Evolutionary conservation across 176 grass and related monocot genomes (phyloP).

Genomic region (Zizania latifolia): DNA sequence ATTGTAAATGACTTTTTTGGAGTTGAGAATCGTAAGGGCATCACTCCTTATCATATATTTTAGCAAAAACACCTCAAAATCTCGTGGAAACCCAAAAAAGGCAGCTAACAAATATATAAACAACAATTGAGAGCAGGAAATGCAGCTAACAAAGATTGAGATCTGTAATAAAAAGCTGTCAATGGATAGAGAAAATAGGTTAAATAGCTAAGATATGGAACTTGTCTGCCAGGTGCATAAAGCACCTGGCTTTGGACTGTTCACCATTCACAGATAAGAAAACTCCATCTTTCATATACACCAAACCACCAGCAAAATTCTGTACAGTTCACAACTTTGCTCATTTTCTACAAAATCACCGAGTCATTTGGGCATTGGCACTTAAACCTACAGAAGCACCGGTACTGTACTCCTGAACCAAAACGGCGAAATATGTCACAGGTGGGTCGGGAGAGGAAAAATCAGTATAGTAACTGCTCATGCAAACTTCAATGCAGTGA

Average conservation of each 20-base stretch:
- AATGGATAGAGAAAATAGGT: not conserved
- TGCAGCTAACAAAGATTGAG: too few species aligned
- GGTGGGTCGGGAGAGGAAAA: not conserved
- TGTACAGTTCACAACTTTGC: constrained; percentile 39
- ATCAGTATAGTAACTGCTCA: constrained; percentile 1
- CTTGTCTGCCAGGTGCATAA: not conserved
- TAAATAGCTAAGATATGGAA: not conserved
- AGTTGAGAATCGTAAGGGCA: too few species aligned
- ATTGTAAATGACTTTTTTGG: too few species aligned
- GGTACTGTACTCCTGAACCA: constrained; percentile 26
- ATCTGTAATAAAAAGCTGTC: not conserved
- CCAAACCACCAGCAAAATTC: constrained; percentile 28
- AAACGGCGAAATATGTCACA: constrained; percentile 7
- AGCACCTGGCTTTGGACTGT: not conserved
- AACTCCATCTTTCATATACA: constrained; percentile 28
- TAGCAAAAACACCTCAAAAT: too few species aligned
- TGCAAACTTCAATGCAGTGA: constrained; percentile 64
- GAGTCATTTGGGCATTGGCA: constrained; percentile 1
- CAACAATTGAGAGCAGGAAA: too few species aligned
- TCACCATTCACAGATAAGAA: not conserved
- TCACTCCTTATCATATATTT: too few species aligned
- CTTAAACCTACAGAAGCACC: constrained; percentile 28
- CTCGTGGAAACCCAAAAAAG: too few species aligned
- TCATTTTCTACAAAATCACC: constrained; percentile 23
- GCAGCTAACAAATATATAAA: too few species aligned